phyloP scores from a whole-genome alignment of 2,329 filamentous ascomycete species.

The Talaromyces sp. region DNA sequence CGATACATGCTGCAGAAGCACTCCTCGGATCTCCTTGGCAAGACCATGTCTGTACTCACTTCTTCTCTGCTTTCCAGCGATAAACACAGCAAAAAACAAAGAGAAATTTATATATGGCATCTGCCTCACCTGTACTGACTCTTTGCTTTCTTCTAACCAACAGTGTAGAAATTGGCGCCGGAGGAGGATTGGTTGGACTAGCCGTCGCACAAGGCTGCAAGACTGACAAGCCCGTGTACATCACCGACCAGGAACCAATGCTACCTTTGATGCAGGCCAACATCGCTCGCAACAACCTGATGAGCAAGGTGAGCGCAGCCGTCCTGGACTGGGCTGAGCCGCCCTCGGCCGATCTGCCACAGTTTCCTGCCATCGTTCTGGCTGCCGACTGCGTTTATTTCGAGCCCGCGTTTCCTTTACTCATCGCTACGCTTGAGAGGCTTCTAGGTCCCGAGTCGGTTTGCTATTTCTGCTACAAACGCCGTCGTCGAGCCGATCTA shows the following conservation, averaged over 20 bases:
- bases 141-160: conserved; percentile 5
- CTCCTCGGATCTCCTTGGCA: conserved; percentile 54
- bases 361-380: conserved; percentile 71
- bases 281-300: conserved; percentile 70
- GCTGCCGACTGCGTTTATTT: conserved; percentile 97
- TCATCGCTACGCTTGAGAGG: conserved; percentile 70
- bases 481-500: conserved; percentile 72
- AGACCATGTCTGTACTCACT: conserved; percentile 62
- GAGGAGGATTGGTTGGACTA: conserved; percentile 76
- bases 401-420: conserved; percentile 85
- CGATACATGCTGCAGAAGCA: conserved; percentile 79
- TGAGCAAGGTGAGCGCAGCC: conserved; percentile 56
- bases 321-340: conserved; percentile 71
- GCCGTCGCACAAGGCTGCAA: conserved; percentile 53
- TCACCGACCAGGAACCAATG: conserved; percentile 89
- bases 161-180: conserved; percentile 86
- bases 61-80: not conserved
- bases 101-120: not conserved
- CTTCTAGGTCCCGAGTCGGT: conserved; percentile 61
- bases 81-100: not conserved
- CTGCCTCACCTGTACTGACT: not conserved
- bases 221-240: conserved; percentile 55
- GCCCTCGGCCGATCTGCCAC: conserved; percentile 31
- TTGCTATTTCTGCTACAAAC: conserved; percentile 93
- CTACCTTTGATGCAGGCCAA: conserved; percentile 79